These are phyloP conservation scores for Paulownia fortunei DNA, from an alignment of 257 asterid species.

Conservation along the genomic window DNA sequence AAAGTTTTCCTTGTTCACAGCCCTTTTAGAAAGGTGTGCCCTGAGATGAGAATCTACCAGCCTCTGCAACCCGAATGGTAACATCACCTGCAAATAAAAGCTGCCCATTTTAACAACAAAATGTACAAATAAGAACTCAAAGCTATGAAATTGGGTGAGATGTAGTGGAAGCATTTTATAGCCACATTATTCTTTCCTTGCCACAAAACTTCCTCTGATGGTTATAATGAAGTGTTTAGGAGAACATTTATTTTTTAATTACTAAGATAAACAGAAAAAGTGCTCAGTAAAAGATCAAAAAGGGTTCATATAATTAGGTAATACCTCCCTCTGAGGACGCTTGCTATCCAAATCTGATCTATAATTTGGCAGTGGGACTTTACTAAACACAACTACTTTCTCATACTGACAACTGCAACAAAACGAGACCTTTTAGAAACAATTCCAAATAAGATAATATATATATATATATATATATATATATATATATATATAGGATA, in stretches of 20 bases:
- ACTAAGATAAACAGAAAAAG: conserved; percentile 9
- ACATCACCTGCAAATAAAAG: conserved; percentile 56
- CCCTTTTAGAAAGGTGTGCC: conserved; percentile 66
- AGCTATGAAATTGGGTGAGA: conserved; percentile 21
- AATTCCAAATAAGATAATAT: conserved; percentile 22
- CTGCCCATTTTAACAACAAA: conserved; percentile 8
- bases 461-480: too few species aligned
- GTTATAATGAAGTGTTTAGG: conserved; percentile 4
- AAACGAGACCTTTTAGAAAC: conserved; percentile 20
- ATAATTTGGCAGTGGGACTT: conserved; percentile 88
- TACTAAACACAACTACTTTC: conserved; percentile 76
- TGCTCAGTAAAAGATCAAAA: conserved; percentile 8
- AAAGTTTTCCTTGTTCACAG: conserved; percentile 51
- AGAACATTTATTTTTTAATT: conserved; percentile 3
- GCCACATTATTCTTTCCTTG: conserved; percentile 24
- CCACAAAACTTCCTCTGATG: not conserved
- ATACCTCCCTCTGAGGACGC: conserved; percentile 97
- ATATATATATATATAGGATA: not conserved
- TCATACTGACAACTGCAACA: conserved; percentile 77
- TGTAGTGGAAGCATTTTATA: not conserved
- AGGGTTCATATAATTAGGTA: conserved; percentile 22
- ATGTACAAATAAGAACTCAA: conserved; percentile 8
- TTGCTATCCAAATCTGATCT: conserved; percentile 89
- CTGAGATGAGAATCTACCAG: conserved; percentile 67
- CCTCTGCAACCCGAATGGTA: conserved; percentile 62